Conservation (phyloP, 1,139 yeast genomes). For the Taiozyma sp. region DNA sequence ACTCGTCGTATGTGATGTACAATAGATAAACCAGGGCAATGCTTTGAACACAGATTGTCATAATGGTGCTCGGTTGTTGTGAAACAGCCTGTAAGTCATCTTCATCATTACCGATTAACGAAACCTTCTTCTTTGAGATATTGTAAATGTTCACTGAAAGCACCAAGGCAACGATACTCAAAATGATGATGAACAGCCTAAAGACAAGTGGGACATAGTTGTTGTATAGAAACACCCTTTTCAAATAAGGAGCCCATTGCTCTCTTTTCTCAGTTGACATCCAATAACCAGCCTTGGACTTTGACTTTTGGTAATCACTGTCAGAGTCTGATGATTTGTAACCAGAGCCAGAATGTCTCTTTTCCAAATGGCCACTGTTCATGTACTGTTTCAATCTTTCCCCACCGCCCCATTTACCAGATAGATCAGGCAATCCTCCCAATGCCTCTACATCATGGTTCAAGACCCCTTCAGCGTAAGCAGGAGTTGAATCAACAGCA, state of each 20-base stretch:
- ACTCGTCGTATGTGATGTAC: constrained; percentile 88
- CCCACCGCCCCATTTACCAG: constrained; percentile 68
- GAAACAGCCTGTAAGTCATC: constrained; percentile 33
- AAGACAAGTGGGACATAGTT: constrained; percentile 79
- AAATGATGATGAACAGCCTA: constrained; percentile 60
- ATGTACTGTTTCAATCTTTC: constrained; percentile 53
- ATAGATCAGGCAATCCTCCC: constrained; percentile 27
- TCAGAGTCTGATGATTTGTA: constrained; percentile 16
- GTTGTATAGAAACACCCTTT: constrained; percentile 59
- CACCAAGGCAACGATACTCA: constrained; percentile 60
- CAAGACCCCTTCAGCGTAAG: constrained; percentile 23
- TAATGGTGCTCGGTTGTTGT: constrained; percentile 86
- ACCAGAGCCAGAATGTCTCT: constrained; percentile 9
- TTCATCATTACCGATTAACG: constrained; percentile 8
- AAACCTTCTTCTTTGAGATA: constrained; percentile 33
- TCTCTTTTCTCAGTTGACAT: constrained; percentile 60
- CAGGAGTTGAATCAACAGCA: constrained; percentile 26
- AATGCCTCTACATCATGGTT: constrained; percentile 19
- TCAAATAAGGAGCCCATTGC: constrained; percentile 59
- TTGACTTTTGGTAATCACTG: constrained; percentile 30
- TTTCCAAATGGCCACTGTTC: constrained; percentile 25
- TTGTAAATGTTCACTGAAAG: constrained; percentile 62
- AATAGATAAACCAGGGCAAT: constrained; percentile 72
- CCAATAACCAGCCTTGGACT: constrained; percentile 64
- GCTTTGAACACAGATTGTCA: constrained; percentile 86